Percentiles rank a stretch among this genome's conserved stretches.
These are phyloP conservation scores for Kodamaea fungicola DNA, from an alignment of 1,139 yeast genomes.

Conservation along the genomic window DNA sequence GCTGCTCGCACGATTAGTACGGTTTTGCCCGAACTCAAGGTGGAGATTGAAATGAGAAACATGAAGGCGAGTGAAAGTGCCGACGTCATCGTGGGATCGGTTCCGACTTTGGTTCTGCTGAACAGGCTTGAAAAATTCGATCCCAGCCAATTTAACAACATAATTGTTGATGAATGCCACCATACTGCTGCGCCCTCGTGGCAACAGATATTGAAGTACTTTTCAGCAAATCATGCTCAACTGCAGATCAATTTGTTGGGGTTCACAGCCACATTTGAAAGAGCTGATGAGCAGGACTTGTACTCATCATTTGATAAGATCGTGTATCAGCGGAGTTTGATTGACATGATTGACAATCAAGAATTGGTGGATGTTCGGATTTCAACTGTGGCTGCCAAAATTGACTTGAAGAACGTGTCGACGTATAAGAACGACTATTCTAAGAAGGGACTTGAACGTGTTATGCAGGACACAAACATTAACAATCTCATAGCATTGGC, in stretches of 20 bases:
- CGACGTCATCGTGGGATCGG: conserved; percentile 77
- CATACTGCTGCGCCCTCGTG: conserved; percentile 82
- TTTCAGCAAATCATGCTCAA: conserved; percentile 44
- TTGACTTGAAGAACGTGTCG: conserved; percentile 34
- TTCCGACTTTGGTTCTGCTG: conserved; percentile 55
- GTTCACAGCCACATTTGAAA: conserved; percentile 75
- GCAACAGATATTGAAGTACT: conserved; percentile 52
- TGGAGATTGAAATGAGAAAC: conserved; percentile 74
- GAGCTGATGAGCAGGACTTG: conserved; percentile 66
- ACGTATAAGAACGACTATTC: conserved; percentile 52
- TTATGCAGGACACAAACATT: conserved; percentile 50
- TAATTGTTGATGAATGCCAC: conserved; percentile 90
- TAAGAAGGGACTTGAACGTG: conserved; percentile 46
- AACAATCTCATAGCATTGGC: conserved; percentile 58
- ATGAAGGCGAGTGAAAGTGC: conserved; percentile 35
- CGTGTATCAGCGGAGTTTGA: conserved; percentile 63
- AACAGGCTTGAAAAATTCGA: conserved; percentile 52
- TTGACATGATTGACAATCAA: conserved; percentile 65
- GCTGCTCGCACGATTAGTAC: conserved; percentile 51
- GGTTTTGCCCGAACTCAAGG: conserved; percentile 48
- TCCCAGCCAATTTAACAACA: conserved; percentile 60
- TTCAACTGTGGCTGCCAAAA: conserved; percentile 49
- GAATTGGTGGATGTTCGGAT: conserved; percentile 72
- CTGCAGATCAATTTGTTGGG: conserved; percentile 65
- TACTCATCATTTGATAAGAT: conserved; percentile 66